Base-by-base conservation (phyloP, 352 stramenopile genomes). In the Phytophthora vignae region DNA sequence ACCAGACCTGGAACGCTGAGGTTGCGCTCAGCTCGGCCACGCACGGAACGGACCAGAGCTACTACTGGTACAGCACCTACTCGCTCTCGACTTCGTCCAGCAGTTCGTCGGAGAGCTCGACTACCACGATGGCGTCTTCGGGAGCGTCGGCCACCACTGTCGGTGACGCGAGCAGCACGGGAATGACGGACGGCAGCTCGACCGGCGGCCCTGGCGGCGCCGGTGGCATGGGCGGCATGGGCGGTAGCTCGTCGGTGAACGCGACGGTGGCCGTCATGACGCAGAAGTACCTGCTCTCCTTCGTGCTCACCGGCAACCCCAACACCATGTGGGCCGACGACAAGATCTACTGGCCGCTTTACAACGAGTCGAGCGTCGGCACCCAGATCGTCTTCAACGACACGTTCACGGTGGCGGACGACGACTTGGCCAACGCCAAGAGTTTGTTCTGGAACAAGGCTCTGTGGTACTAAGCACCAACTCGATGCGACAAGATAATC, bases 321-420 rank as follows among this genome's bases (percentile, higher is more conserved):
- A 77, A 74, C 64, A 58, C 64, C 2, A 55, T 64, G 55, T 74
- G 70, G 70, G 1, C 71, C 22, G 46, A 70, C 4, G 65, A 74
- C 71, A 74, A 77, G 31, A 60, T 77, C 15, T 77, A 70, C 64
- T 77, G 69, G 69, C 70, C 70, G 4, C 59, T 29, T 7, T 73
- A 65, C 55, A 73, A 70, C 38, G 70, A 73, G 31, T 66, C 59
- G 6, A 53, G 46, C 2, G 52, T 31, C 12, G 64, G 65, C n/a
- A 57, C 31, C n/a, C 36, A 77, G 65, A 69, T 77, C 50, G 64
- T 77, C 46, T 68, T 77, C 38, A 77, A 77, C 59, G 65, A 73
- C n/a, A 77, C 70, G n/a, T 69, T 77, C 60, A 61, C 59, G 1
- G 22, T 68, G 0, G 48, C 36, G 10, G 64, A 77, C 0, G 66